Evolutionary conservation across 208 protist genomes (phyloP), one percentile per base, ranked within the genome.

Genomic region (Trypanosoma scelopori): DNA sequence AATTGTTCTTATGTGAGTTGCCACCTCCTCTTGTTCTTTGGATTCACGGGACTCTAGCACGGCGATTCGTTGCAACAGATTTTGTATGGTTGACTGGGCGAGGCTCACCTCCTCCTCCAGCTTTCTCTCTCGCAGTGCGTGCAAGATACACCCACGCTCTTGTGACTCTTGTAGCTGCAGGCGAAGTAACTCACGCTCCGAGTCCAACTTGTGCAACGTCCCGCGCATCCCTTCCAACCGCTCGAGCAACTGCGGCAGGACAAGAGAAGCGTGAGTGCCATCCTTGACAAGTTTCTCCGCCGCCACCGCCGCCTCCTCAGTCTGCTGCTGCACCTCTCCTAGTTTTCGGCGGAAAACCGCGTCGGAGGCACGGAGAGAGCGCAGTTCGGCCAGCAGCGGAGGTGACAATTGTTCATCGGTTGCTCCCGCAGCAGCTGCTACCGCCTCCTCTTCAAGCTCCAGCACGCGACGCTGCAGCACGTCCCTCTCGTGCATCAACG

Each of bases 381-480:
- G 71, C 27, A 93, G 50, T 70, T 93, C 87, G 11, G 64, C 66
- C 48, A 89, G 71, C 7, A 87, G 65, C 18, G 87, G 69, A 43
- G 71, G 74, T 1, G 79, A 56, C 7, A 74, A 65, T 43, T 57
- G 62, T 41, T 79, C 59, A 16, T 68, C 66, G 57, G 42, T 28
- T 52, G 57, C 22, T 52, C 25, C 25, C 25, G 35, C 20, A 39
- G 22, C 32, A 11, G 20, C 32, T 20, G 51, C 42, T 20, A 50
- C 42, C 11, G 28, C 16, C 51, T 66, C 67, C 15, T 63, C 51
- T 39, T 73, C 67, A 27, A 73, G 32, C 5, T 39, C 16, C 42
- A 48, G 20, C 22, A 91, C 66, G 23, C 74, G 79, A 0, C 20
- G 47, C 51, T 56, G 57, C 27, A 93, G 61, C 43, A 23, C 59